Base-by-base conservation (phyloP, 169 alveolate genomes). In the Plasmodium coatneyi region DNA sequence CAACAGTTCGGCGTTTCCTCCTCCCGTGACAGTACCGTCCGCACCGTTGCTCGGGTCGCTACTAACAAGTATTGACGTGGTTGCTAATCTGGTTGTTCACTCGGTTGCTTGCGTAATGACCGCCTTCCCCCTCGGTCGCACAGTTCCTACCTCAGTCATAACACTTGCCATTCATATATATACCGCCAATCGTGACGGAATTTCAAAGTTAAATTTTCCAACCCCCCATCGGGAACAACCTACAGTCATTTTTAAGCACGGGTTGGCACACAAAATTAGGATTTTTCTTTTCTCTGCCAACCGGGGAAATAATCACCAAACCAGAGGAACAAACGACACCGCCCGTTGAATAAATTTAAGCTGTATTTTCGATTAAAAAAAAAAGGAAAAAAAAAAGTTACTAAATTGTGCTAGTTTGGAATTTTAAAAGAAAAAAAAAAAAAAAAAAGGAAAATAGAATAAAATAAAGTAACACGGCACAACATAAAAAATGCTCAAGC, bases 331-430 rank as follows among this genome's bases (percentile, higher is more conserved):
- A 19, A 72, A 72, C 25, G 25, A 7, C 22, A 66, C 36, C 76
- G 5, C 1, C 5, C 5, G 34, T 7, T 66, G 36, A 66, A 25
- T 22, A 66, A 25, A 22, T 66, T 9, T 66, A 66, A 25, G n/a
- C 36, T n/a, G 36, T 66, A 66, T 22, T 66, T 66, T 66, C n/a
- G 30, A 66, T 66, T 66, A 66, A 66, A 66, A 28, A 60, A 60
- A 60, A 60, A 28, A n/a, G 0, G 5, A 12, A 12, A 9, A 25
- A 80, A 80, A 49, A 80, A 46, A 80, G 86, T 34, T 80, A 80
- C 86, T 80, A 80, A 80, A 80, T 43, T 66, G 66, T 80, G 76
- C 71, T 80, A 43, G 86, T 74, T 74, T n/a, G 82, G 30, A 5
- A 16, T 74, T 74, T 74, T 6, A 80, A 80, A 28, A 19, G 16